These are phyloP conservation scores for Kazachstania bromeliacearum DNA, from an alignment of 805 yeast species.

Conservation along the genomic window DNA sequence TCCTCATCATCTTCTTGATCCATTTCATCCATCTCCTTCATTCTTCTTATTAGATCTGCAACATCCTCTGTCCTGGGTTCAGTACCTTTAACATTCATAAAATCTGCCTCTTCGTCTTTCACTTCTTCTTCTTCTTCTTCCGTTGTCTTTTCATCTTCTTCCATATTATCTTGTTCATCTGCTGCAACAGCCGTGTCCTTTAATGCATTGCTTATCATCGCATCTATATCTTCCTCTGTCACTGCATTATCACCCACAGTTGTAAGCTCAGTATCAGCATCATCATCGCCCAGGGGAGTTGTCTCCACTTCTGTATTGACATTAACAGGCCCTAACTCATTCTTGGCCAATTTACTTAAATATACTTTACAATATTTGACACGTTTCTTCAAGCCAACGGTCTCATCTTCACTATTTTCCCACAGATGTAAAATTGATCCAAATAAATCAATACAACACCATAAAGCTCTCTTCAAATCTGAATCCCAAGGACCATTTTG, in stretches of 20 bases:
- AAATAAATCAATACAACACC: slow-evolving; percentile 27
- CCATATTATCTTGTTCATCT: slow-evolving; percentile 3
- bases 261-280: background rate
- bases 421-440: slow-evolving; percentile 17
- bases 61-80: slow-evolving; percentile 6
- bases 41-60: slow-evolving; percentile 4
- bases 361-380: slow-evolving; percentile 24
- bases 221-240: background rate
- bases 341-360: slow-evolving; percentile 19
- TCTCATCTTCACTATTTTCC: slow-evolving; percentile 9
- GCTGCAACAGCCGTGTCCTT: background rate
- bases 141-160: background rate
- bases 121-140: background rate
- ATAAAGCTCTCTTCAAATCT: slow-evolving; percentile 19
- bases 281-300: background rate
- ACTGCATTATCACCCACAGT: slow-evolving; percentile 1
- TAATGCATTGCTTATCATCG: background rate
- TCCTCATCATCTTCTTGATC: slow-evolving; percentile 1
- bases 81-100: background rate
- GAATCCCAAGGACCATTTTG: slow-evolving; percentile 40
- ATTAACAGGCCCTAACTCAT: slow-evolving; percentile 11
- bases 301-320: slow-evolving; percentile 1
- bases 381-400: slow-evolving; percentile 13
- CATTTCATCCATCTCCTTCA: background rate
- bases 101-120: background rate